Conservation (phyloP, 257 asterid genomes). For the Vinca minor region DNA sequence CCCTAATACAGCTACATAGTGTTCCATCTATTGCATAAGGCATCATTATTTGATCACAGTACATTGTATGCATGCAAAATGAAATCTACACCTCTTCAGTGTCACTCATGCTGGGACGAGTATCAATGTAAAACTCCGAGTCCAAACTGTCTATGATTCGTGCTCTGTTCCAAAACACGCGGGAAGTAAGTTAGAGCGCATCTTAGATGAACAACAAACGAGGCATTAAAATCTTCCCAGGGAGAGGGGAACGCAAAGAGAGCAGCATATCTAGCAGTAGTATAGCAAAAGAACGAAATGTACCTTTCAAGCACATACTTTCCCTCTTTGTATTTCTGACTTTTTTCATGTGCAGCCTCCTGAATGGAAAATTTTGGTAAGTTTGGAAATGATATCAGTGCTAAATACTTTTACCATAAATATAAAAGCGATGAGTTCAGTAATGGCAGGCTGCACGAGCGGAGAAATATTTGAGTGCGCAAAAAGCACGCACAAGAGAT, state of each 20-base stretch:
- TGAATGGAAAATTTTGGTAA: slow-evolving; percentile 19
- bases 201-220: background rate
- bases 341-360: slow-evolving; percentile 59
- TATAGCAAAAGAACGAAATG: background rate
- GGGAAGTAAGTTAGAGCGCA: background rate
- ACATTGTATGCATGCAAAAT: slow-evolving; percentile 1
- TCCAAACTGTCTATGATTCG: slow-evolving; percentile 50
- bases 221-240: background rate
- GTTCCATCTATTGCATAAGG: background rate
- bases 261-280: too few species aligned
- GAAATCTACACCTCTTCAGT: slow-evolving; percentile 32
- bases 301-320: slow-evolving; percentile 75
- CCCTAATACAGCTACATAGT: background rate
- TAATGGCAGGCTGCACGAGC: background rate
- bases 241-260: background rate
- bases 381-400: background rate
- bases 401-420: background rate
- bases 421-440: background rate
- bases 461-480: background rate
- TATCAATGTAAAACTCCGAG: slow-evolving; percentile 49
- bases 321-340: slow-evolving; percentile 78
- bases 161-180: slow-evolving; percentile 36
- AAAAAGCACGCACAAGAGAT: background rate
- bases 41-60: background rate
- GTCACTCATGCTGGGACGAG: slow-evolving; percentile 42